Evolutionary conservation across 495 filamentous ascomycete genomes (phyloP).

Genomic region (Lepraria neglecta): DNA sequence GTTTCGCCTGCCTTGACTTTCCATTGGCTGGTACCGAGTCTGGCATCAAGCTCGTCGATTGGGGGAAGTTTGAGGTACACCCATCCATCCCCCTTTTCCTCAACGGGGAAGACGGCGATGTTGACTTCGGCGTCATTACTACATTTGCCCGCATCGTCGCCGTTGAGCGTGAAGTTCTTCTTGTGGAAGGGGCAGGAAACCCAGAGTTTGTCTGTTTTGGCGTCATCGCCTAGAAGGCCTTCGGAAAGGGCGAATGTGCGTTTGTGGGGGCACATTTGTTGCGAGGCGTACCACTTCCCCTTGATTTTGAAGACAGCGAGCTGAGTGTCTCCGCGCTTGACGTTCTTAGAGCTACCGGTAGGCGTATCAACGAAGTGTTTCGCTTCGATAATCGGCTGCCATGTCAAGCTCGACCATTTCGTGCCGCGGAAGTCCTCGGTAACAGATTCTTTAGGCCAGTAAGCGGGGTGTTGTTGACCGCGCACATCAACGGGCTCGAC

Average conservation of each 20-base stretch:
- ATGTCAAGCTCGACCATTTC: constrained; percentile 64
- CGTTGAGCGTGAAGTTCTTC: constrained; percentile 76
- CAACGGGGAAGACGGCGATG: constrained; percentile 79
- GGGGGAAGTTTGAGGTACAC: constrained; percentile 84
- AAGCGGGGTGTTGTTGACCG: constrained; percentile 67
- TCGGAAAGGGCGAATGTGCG: constrained; percentile 86
- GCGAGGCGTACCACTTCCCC: constrained; percentile 79
- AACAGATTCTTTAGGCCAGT: constrained; percentile 70
- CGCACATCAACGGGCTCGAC: constrained; percentile 71
- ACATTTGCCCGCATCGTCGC: constrained; percentile 63
- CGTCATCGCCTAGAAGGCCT: constrained; percentile 76
- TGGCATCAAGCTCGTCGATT: constrained; percentile 74
- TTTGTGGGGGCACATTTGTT: constrained; percentile 98
- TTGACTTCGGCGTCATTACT: constrained; percentile 69
- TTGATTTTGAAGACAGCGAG: constrained; percentile 84
- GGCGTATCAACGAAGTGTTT: constrained; percentile 67
- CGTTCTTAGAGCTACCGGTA: constrained; percentile 60
- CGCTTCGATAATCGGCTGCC: constrained; percentile 78
- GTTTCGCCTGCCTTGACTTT: constrained; percentile 71
- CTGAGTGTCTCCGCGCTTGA: constrained; percentile 90
- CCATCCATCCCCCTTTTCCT: constrained; percentile 72
- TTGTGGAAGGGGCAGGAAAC: constrained; percentile 92
- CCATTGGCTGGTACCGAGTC: constrained; percentile 78
- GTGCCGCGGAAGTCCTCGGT: constrained; percentile 68
- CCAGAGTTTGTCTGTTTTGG: constrained; percentile 56